These are phyloP conservation scores for Xylaria sp. DNA, from an alignment of 2,329 filamentous ascomycete species.

Conservation along the genomic window DNA sequence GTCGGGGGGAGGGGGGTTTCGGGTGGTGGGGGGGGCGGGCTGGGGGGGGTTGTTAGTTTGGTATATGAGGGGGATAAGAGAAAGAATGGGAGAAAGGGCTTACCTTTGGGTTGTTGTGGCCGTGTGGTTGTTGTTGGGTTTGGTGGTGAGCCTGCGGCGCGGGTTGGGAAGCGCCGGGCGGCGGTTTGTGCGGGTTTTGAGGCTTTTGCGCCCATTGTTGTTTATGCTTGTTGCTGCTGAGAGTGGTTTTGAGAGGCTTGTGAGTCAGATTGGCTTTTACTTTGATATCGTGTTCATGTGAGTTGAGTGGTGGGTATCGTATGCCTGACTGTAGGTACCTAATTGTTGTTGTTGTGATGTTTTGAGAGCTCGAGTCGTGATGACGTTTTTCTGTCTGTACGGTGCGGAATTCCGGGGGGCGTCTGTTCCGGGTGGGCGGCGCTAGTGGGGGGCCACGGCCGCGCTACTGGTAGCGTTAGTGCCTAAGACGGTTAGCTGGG, in stretches of 20 bases:
- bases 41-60: conserved; percentile 7
- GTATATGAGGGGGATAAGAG: not conserved
- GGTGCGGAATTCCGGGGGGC: too few relatives aligned
- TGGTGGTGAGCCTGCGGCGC: conserved; percentile 30
- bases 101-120: conserved; percentile 31
- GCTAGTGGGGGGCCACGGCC: too few relatives aligned
- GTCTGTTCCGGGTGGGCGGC: too few relatives aligned
- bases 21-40: conserved; percentile 38
- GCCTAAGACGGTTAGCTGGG: too few relatives aligned
- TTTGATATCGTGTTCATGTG: too few relatives aligned
- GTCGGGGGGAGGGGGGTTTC: conserved; percentile 26
- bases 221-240: not conserved
- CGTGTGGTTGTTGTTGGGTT: conserved; percentile 20
- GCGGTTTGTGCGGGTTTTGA: conserved; percentile 42
- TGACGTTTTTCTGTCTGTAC: too few relatives aligned
- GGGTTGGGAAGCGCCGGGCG: conserved; percentile 42
- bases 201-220: conserved; percentile 41
- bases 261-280: too few relatives aligned
- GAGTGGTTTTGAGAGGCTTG: not conserved
- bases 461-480: too few relatives aligned
- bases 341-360: too few relatives aligned
- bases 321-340: too few relatives aligned
- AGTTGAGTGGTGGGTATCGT: too few relatives aligned
- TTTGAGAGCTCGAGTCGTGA: not conserved
- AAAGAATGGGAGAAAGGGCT: conserved; percentile 10